Evolutionary conservation across 1,284 basidiomycete genomes (phyloP).

Genomic region (Violaceomyces palustris): DNA sequence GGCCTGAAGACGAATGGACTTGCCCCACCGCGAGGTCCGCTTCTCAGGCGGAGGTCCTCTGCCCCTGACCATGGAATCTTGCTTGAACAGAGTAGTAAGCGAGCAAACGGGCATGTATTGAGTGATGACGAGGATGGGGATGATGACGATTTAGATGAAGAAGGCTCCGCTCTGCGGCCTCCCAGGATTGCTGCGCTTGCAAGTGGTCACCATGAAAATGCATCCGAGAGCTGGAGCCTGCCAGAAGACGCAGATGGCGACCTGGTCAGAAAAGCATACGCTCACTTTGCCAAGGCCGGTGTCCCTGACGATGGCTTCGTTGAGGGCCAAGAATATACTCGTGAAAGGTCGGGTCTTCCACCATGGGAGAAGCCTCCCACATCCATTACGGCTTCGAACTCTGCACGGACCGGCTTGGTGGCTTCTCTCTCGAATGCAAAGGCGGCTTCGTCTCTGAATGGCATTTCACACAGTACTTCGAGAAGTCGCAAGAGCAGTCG

Average conservation of each 20-base stretch:
- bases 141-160: too few species aligned
- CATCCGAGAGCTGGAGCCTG: too few species aligned
- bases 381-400: not conserved
- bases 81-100: too few species aligned
- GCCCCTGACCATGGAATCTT: too few species aligned
- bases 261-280: slow-evolving; percentile 43
- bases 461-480: not conserved
- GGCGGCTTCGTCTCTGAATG: not conserved
- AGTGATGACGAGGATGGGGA: too few species aligned
- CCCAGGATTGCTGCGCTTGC: too few species aligned
- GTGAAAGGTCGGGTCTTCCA: slow-evolving; percentile 27
- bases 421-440: not conserved
- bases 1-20: too few species aligned
- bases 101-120: too few species aligned
- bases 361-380: slow-evolving; percentile 31
- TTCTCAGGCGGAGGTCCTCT: too few species aligned
- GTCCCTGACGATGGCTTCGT: slow-evolving; percentile 41
- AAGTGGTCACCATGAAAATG: too few species aligned
- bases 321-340: slow-evolving; percentile 46
- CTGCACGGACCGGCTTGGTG: not conserved
- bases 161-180: too few species aligned
- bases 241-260: slow-evolving; percentile 37
- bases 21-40: too few species aligned
- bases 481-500: not conserved
- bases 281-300: slow-evolving; percentile 36